A percentile compares a stretch with the other conserved stretches of the same genome.
These are phyloP conservation scores for Cylindrotheca fusiformis DNA, from an alignment of 108 stramenopile species.

Conservation along the genomic window DNA sequence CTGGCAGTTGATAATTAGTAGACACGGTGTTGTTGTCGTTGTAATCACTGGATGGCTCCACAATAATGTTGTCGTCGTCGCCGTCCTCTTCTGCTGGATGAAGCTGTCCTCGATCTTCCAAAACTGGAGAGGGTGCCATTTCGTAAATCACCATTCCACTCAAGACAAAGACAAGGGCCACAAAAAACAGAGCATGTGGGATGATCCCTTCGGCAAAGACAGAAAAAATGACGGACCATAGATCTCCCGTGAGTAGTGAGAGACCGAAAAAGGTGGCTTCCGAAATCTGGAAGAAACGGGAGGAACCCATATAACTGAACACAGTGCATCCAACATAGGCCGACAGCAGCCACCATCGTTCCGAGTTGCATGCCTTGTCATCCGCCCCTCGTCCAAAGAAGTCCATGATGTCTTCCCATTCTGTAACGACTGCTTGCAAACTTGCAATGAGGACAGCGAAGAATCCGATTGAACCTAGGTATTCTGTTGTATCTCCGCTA, in stretches of 20 bases:
- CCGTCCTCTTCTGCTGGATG: too few species aligned
- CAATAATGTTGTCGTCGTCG: too few species aligned
- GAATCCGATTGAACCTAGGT: constrained; percentile 81
- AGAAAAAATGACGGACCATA: constrained; percentile 88
- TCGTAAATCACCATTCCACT: constrained; percentile 90
- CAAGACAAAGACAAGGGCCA: constrained; percentile 75
- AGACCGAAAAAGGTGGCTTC: constrained; percentile 79
- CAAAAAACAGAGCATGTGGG: constrained; percentile 77
- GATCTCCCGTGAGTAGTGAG: constrained; percentile 92
- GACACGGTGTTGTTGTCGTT: too few species aligned
- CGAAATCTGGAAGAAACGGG: constrained; percentile 65
- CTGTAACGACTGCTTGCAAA: constrained; percentile 62
- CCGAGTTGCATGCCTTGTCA: constrained; percentile 34
- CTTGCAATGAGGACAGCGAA: constrained; percentile 73
- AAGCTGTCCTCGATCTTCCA: constrained; percentile 13
- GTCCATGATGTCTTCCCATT: constrained; percentile 48
- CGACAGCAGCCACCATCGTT: constrained; percentile 34
- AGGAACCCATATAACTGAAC: constrained; percentile 56
- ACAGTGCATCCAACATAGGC: constrained; percentile 51
- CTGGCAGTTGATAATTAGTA: too few species aligned
- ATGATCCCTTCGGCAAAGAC: constrained; percentile 73
- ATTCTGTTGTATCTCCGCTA: constrained; percentile 56
- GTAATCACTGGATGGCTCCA: too few species aligned
- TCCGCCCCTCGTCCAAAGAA: constrained; percentile 30
- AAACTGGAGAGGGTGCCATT: constrained; percentile 67